Base-by-base conservation (phyloP, 129 eudicot genomes). In the Smallanthus sonchifolius region DNA sequence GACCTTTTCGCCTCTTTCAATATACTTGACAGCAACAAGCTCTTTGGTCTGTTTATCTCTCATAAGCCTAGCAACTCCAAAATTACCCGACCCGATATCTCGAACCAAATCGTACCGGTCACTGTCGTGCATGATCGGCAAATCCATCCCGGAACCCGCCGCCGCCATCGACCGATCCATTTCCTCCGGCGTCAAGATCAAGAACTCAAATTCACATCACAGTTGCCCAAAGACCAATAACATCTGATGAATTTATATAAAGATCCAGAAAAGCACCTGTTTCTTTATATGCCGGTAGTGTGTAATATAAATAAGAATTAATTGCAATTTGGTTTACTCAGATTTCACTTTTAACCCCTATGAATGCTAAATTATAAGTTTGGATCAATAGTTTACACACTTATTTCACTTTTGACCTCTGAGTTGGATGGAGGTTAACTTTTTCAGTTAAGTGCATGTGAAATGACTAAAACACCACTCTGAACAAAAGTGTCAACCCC, bases 41-140 rank as follows among this genome's bases (percentile, higher is more conserved):
- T 89, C 93, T 51, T 85, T 89, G 20, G 96, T 86, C 77, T 86
- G 92, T 78, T 85, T 92, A 76, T 92, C 97, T 63, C 87, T 83
- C 97, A 92, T 92, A 66, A 92, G 85, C 70, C 97, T 86, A 0
- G 97, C 96, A 38, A 92, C 87, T 2, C 96, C 97, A 37, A 92
- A 92, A 79, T 92, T 92, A 72, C 97, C 96, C 75, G 92, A 77
- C 77, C 96, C 97, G 84, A 92, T 92, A 78, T 92, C 93, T 16
- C 65, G 43, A 57, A 92, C 91, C 73, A 88, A 71, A 78, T 92
- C 97, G 69, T 92, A 92, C 15, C 96, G 84, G 69, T 92, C 97
- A 64, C 96, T 89, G 40, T 92, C 96, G 70, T 89, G 97, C 96
- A 88, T 87, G 82, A 92, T 92, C 80, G 92, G 96, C 83, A 87